A percentile compares a stretch with the other conserved stretches of the same genome.
These are phyloP conservation scores for Ophiorrhiza pumila DNA, from an alignment of 257 asterid genomes.

Conservation along the genomic window DNA sequence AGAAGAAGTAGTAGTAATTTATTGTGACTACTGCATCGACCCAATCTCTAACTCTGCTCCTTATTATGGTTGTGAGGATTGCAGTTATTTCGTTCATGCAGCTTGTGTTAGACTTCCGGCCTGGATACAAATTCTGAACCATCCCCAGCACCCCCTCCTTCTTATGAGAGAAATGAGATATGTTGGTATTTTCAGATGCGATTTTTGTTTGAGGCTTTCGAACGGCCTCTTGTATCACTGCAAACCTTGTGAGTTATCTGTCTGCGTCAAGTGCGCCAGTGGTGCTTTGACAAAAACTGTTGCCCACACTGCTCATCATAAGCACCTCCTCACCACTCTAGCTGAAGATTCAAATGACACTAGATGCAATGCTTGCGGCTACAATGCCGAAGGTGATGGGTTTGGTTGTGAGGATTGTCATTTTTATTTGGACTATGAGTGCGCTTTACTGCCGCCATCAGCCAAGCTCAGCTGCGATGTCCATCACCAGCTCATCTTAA, in stretches of 20 bases:
- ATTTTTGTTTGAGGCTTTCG: rapidly evolving
- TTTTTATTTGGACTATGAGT: neutral
- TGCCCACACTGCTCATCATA: neutral
- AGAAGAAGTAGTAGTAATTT: too few species aligned
- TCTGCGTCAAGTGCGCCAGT: neutral
- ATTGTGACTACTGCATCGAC: neutral
- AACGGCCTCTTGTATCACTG: neutral
- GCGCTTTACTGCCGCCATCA: neutral
- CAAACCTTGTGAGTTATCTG: too few species aligned
- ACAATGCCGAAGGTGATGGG: too few species aligned
- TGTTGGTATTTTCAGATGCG: neutral
- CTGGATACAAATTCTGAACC: neutral
- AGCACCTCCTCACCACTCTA: neutral
- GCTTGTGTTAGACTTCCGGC: neutral
- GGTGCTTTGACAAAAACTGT: neutral
- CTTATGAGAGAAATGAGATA: rapidly evolving
- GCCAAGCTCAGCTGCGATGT: neutral
- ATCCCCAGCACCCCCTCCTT: neutral
- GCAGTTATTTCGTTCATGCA: neutral
- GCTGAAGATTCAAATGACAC: neutral
- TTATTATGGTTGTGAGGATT: neutral
- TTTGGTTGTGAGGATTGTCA: neutral
- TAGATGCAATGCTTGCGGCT: neutral
- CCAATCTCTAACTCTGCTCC: neutral
- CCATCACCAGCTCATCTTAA: neutral